Conservation (phyloP, 768 basidiomycete species). For the Boletus bicolor region DNA sequence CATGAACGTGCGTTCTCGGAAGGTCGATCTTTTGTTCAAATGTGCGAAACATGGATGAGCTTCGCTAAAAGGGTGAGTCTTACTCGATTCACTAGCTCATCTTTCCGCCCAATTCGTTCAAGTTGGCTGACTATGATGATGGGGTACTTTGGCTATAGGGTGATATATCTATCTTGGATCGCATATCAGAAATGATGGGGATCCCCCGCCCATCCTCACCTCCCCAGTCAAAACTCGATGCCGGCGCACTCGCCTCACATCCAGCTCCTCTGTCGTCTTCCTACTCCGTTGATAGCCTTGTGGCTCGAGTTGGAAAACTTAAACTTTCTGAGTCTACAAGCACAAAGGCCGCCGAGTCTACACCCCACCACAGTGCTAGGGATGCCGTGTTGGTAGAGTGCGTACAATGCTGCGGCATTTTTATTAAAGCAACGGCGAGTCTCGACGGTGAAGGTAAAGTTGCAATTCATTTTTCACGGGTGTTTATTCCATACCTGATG, state of each 20-base stretch:
- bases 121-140: not conserved
- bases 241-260: not conserved
- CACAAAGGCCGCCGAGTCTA: not conserved
- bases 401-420: slow-evolving; percentile 39
- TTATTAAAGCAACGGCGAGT: slow-evolving; percentile 44
- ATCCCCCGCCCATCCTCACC: slow-evolving; percentile 5
- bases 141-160: slow-evolving; percentile 33
- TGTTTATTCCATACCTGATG: not conserved
- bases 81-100: not conserved
- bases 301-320: slow-evolving; percentile 16
- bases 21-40: slow-evolving; percentile 52
- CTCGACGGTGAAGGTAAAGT: slow-evolving; percentile 22
- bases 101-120: not conserved
- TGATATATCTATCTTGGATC: slow-evolving; percentile 46
- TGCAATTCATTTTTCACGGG: not conserved
- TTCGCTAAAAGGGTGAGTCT: slow-evolving; percentile 60
- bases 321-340: slow-evolving; percentile 14
- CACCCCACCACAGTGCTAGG: not conserved
- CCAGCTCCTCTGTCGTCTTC: not conserved
- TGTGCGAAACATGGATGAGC: slow-evolving; percentile 71
- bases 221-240: not conserved
- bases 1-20: slow-evolving; percentile 41
- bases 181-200: slow-evolving; percentile 43
- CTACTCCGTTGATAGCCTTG: slow-evolving; percentile 18
- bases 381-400: slow-evolving; percentile 33